A percentile compares a stretch with the other conserved stretches of the same genome.
Evolutionary conservation across 108 stramenopile species (phyloP).

Genomic region (Cyclostephanos invisitatus): DNA sequence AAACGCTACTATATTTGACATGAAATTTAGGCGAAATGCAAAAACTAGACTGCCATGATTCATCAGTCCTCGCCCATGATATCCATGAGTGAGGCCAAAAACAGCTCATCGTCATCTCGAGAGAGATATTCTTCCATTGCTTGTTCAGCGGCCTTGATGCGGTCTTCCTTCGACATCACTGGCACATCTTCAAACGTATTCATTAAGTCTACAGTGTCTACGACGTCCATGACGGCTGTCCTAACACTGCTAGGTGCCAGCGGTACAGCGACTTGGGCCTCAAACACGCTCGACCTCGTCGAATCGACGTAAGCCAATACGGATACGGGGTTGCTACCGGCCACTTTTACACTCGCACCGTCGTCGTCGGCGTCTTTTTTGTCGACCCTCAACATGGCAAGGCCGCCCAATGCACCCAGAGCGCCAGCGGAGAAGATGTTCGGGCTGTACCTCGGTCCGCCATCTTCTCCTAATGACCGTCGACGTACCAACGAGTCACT

Average conservation of each 20-base stretch:
- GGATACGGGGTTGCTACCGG: neutral
- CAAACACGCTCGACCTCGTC: conserved; percentile 8
- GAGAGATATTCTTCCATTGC: conserved; percentile 77
- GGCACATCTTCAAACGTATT: conserved; percentile 38
- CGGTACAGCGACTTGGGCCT: neutral
- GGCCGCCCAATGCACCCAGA: conserved; percentile 17
- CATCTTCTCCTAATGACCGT: neutral
- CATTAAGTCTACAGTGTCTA: neutral
- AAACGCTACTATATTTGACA: too few species aligned
- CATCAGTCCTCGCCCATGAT: conserved; percentile 56
- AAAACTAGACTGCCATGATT: neutral
- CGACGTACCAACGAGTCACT: neutral
- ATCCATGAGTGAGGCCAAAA: conserved; percentile 55
- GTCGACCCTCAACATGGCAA: conserved; percentile 23
- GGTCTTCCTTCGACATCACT: conserved; percentile 36
- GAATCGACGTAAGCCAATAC: conserved; percentile 27
- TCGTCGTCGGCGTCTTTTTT: conserved; percentile 4
- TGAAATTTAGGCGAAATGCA: neutral
- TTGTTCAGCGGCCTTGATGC: conserved; percentile 39
- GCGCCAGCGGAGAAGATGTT: conserved; percentile 27
- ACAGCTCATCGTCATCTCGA: conserved; percentile 73
- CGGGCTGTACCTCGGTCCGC: neutral
- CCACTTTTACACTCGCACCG: neutral
- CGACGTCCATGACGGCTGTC: neutral
- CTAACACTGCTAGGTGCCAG: conserved; percentile 3